Evolutionary conservation across 2,329 filamentous ascomycete species (phyloP).

Genomic region (Pseudogymnoascus sp.): DNA sequence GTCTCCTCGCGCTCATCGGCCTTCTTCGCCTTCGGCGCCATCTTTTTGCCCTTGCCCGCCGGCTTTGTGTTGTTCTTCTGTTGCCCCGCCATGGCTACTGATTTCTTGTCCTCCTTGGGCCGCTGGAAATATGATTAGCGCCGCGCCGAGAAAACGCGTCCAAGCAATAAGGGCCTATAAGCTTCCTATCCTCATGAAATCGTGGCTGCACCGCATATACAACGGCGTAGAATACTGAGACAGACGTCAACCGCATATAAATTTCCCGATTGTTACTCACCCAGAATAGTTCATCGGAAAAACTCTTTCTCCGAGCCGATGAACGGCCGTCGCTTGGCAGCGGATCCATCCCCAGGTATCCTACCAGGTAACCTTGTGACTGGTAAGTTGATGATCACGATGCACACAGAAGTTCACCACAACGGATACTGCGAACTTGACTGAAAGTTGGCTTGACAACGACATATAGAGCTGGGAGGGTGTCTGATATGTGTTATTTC

Average conservation of each 20-base stretch:
- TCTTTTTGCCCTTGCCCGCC: slow-evolving; percentile 23
- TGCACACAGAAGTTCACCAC: not conserved
- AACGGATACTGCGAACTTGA: not conserved
- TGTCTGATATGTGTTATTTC: not conserved
- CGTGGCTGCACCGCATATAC: not conserved
- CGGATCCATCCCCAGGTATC: slow-evolving; percentile 4
- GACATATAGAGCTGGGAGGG: not conserved
- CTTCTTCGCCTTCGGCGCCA: slow-evolving; percentile 19
- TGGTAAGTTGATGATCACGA: not conserved
- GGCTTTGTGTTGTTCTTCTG: slow-evolving; percentile 5
- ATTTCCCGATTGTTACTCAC: slow-evolving; percentile 9
- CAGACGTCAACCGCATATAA: slow-evolving; percentile 3
- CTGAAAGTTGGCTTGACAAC: not conserved
- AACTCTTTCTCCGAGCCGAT: slow-evolving; percentile 6
- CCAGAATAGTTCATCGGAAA: slow-evolving; percentile 7
- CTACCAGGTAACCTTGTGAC: slow-evolving; percentile 6
- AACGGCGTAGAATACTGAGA: not conserved
- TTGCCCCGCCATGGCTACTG: slow-evolving; percentile 5
- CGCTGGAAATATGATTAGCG: not conserved
- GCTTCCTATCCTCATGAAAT: not conserved
- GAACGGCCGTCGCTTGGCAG: slow-evolving; percentile 2
- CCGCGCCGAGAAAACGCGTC: slow-evolving; percentile 3
- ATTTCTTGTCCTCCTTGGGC: slow-evolving; percentile 3
- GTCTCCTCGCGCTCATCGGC: slow-evolving; percentile 28
- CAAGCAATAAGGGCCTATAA: not conserved